Percentiles rank a stretch among this genome's conserved stretches.
phyloP scores from a whole-genome alignment of 2,329 filamentous ascomycete genomes.

The Nemania abortiva region DNA sequence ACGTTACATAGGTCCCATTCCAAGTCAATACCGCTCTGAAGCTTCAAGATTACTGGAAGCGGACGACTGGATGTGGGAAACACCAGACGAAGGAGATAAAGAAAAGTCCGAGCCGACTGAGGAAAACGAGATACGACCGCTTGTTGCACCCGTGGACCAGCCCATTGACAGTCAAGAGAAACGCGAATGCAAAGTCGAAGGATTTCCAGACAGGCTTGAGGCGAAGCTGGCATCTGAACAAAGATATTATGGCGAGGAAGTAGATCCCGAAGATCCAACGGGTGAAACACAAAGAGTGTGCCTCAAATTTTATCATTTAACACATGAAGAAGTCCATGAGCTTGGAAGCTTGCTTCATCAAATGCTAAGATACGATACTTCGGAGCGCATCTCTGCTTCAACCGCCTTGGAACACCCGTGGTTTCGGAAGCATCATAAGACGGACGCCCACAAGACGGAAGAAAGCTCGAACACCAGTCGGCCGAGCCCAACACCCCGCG shows the following conservation, averaged over 20 bases:
- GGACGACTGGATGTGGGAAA: no score
- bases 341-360: not conserved
- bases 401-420: not conserved
- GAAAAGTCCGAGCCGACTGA: not conserved
- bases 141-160: not conserved
- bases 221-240: not conserved
- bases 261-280: not conserved
- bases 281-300: not conserved
- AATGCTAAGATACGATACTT: not conserved
- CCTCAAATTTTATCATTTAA: not conserved
- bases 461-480: no score
- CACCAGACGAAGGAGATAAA: not conserved
- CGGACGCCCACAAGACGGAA: no score
- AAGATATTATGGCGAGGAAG: not conserved
- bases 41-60: not conserved
- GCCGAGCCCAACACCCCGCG: no score
- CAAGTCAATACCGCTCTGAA: conserved; percentile 12
- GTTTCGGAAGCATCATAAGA: not conserved
- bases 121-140: not conserved
- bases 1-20: conserved; percentile 24
- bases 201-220: not conserved
- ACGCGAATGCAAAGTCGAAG: not conserved
- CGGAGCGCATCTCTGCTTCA: not conserved
- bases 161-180: not conserved
- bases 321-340: not conserved